Evolutionary conservation across 257 asterid genomes (phyloP), one percentile per base, ranked within the genome.

Genomic region (Gynochthodes officinalis): DNA sequence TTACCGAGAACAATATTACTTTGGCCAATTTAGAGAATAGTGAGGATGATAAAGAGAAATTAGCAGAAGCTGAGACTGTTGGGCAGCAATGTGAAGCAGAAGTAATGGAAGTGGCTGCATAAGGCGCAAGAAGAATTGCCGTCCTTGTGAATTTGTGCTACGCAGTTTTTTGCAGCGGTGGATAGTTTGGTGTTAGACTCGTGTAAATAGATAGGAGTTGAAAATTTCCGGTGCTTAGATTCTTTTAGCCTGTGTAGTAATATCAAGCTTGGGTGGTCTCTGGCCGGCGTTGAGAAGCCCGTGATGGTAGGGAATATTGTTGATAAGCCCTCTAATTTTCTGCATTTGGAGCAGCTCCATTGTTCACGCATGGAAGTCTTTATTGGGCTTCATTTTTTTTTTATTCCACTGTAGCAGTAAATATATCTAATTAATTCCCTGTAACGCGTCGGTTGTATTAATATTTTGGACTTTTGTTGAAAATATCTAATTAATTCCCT

Each of bases 41-140:
- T 46, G 73, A 64, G 30, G 73, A 74, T 30, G 73, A 60, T 7
- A 57, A 80, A 53, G 83, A 76, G 60, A 82, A 77, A 68, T 74
- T 75, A 72, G 86, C 80, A 43, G 94, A 84, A 30, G 68, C 80
- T 40, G 87, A 81, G 84, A 76, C 77, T 52, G 82, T 72, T 67
- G 90, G 79, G 80, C 76, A 70, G 71, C 76, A 74, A 76, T 72
- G 80, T 30, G 86, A 86, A 61, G 87, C 70, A 6, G 95, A 70
- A 72, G 77, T 63, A 5, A 49, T 42, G 82, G 88, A 83, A 67
- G 72, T 79, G 67, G 71, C 57, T 74, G 77, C 81, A 0, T 66
- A 59, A 74, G 74, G 39, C 27, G 40, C 58, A 43, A 33, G 50
- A 12, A 2, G 13, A 25, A 65, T 65, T n/a, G n/a, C n/a, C n/a